These are phyloP conservation scores for Fusarium robinianum DNA, from an alignment of 2,329 filamentous ascomycete genomes.

Conservation along the genomic window DNA sequence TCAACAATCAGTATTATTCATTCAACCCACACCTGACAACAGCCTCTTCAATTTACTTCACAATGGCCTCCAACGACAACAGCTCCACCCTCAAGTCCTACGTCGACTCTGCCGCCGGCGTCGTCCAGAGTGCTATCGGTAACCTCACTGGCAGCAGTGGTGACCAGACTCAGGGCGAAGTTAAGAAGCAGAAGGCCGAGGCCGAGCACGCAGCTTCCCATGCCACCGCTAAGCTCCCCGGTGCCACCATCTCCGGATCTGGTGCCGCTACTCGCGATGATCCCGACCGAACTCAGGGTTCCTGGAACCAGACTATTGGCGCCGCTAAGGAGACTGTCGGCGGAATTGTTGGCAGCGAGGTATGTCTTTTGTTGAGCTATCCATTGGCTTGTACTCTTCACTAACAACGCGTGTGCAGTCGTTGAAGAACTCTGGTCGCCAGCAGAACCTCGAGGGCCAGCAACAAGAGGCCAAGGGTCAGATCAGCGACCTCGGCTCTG, in stretches of 20 bases:
- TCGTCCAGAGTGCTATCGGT: conserved; percentile 73
- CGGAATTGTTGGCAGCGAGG: conserved; percentile 73
- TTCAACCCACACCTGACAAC: conserved; percentile 8
- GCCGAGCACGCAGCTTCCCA: conserved; percentile 76
- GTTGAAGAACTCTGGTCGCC: conserved; percentile 72
- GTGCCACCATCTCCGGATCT: conserved; percentile 68
- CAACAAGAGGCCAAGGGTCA: conserved; percentile 83
- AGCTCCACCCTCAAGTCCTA: conserved; percentile 80
- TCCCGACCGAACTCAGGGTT: conserved; percentile 70
- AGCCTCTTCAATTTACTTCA: conserved; percentile 13
- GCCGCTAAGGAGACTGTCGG: conserved; percentile 82
- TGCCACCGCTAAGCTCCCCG: conserved; percentile 73
- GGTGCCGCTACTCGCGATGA: conserved; percentile 75
- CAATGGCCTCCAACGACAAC: conserved; percentile 41
- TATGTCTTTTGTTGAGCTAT: conserved; percentile 37
- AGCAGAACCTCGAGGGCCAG: conserved; percentile 82
- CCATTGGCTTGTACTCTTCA: background rate
- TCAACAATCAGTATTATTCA: background rate
- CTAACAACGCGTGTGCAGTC: conserved; percentile 45
- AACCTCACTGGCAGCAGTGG: conserved; percentile 71
- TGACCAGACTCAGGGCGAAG: conserved; percentile 68
- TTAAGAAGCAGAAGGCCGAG: conserved; percentile 67
- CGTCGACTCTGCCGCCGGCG: conserved; percentile 72
- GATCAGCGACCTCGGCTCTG: conserved; percentile 70
- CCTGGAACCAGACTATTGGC: conserved; percentile 89